Conservation (phyloP, 116 monocot species). For the Papilionanthe hybrid region DNA sequence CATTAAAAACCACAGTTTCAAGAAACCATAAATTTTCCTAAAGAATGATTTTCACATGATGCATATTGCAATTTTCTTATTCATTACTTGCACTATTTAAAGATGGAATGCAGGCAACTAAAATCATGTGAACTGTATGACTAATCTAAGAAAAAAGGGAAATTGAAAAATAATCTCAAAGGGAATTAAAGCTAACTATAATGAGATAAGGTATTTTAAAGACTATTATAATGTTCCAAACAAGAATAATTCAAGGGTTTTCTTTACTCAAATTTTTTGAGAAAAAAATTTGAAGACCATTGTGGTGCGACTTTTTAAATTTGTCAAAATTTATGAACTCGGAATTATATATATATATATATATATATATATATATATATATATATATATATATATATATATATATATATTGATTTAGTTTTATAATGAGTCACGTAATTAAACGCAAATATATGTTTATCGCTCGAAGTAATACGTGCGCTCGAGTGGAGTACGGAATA, state of each 20-base stretch:
- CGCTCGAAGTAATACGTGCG: too few relatives aligned
- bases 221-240: neutral
- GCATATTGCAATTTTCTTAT: neutral
- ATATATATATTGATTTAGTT: too few relatives aligned
- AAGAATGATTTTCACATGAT: neutral
- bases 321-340: too few relatives aligned
- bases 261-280: too few relatives aligned
- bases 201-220: neutral
- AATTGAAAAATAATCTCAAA: neutral
- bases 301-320: too few relatives aligned
- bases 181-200: neutral
- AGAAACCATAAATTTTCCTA: neutral
- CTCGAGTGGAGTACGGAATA: too few relatives aligned
- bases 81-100: neutral
- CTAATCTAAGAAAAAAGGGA: neutral
- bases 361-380: too few relatives aligned
- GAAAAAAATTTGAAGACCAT: neutral
- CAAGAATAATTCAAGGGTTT: too few relatives aligned
- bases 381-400: too few relatives aligned
- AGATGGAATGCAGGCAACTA: neutral
- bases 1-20: neutral
- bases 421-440: too few relatives aligned
- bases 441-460: too few relatives aligned
- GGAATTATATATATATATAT: too few relatives aligned
- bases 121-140: neutral